Evolutionary conservation across 768 basidiomycete genomes (phyloP).

Genomic region (Panellus pusillus): DNA sequence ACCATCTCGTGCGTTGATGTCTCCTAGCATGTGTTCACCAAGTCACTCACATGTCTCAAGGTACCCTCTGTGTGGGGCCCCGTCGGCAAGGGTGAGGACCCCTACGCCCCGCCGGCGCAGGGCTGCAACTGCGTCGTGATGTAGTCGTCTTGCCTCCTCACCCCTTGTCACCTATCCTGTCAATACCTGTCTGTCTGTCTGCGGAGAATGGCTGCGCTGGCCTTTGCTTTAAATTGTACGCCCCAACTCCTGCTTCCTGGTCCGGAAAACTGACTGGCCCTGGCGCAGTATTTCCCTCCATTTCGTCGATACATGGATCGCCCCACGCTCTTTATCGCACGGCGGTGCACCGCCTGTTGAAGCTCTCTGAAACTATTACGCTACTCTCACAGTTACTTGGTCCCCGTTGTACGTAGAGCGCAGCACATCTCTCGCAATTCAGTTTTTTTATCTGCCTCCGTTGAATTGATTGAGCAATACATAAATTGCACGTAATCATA

Average conservation of each 20-base stretch:
- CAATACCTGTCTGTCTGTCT: conserved; percentile 5
- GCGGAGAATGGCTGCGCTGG: conserved; percentile 17
- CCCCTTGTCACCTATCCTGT: not conserved
- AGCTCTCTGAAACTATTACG: not conserved
- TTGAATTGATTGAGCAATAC: not conserved
- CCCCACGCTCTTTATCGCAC: conserved; percentile 3
- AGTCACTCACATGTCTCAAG: conserved; percentile 40
- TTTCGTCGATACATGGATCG: conserved; percentile 1
- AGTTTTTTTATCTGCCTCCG: not conserved
- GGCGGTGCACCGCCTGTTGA: not conserved
- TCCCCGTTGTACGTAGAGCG: conserved; percentile 3
- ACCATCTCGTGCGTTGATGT: conserved; percentile 69
- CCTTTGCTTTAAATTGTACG: conserved; percentile 21
- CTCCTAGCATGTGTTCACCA: conserved; percentile 6
- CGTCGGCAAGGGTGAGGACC: conserved; percentile 86
- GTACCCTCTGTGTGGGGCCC: conserved; percentile 95
- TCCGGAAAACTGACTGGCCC: no score
- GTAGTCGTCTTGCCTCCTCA: conserved; percentile 38
- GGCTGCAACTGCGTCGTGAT: conserved; percentile 74
- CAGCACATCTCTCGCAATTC: not conserved
- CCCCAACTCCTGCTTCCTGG: not conserved
- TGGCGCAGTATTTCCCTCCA: not conserved
- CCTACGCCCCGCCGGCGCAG: conserved; percentile 81
- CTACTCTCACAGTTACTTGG: not conserved
- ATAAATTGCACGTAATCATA: not conserved